Evolutionary conservation across 352 stramenopile genomes (phyloP), one percentile per base, ranked within the genome.

Genomic region (Phytophthora constricta): DNA sequence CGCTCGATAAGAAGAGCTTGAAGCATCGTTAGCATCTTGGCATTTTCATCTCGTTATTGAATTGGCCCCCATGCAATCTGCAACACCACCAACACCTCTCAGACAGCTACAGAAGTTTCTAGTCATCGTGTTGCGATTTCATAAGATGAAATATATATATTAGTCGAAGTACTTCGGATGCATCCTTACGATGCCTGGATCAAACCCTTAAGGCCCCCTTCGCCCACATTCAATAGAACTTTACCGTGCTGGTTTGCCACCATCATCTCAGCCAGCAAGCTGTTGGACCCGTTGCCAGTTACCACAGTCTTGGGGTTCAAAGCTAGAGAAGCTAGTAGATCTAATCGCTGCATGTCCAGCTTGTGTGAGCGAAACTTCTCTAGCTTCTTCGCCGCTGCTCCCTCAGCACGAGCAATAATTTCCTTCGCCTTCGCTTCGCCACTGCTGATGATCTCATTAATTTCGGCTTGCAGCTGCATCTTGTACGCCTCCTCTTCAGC

Each of bases 171-270:
- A 4, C 34, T n/a, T n/a, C n/a, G n/a, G n/a, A n/a, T 42, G 10
- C 4, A 3, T 13, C 9, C 14, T 57, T 68, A 78, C 23, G 70
- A 72, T 25, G 48, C 61, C 43, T 65, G 58, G 9, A 72, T 58
- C n/a, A 79, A 5, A 14, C 48, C 50, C 48, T 76, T 76, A 2
- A 78, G 26, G 1, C 41, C 47, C 14, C 57, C 58, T 22, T 75
- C 68, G 5, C 54, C 46, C 20, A 86, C 60, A 33, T 80, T 86
- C 10, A 86, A 53, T 51, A 83, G 64, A 13, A 86, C 52, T 17
- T 82, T 83, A 48, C 58, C 58, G 50, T 86, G 76, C 60, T 75
- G 69, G 59, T 81, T 80, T 34, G 64, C 77, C 23, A 83, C 69
- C 43, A 86, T 53, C 57, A 86, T 52, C 37, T 86, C 72, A 5